phyloP scores from a whole-genome alignment of 441 rosid species.

The Metrosideros polymorpha region DNA sequence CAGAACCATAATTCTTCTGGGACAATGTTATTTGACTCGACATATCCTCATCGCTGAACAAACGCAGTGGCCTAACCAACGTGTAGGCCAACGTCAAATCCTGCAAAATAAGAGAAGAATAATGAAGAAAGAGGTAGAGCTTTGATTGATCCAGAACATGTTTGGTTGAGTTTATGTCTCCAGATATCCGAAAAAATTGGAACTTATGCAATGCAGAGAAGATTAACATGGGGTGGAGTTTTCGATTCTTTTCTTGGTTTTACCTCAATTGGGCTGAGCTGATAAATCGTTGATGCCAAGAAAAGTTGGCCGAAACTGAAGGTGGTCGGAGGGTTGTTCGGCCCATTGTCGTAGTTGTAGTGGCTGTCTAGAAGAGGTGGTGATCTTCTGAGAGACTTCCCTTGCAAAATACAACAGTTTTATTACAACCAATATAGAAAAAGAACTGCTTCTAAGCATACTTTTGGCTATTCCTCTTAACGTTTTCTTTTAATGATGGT shows the following conservation, averaged over 20 bases:
- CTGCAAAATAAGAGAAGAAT: neutral
- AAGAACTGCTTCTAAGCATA: neutral
- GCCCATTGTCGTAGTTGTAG: slow-evolving; percentile 25
- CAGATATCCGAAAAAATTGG: neutral
- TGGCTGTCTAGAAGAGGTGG: slow-evolving; percentile 23
- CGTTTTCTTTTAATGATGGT: neutral
- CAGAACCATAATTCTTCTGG: slow-evolving; percentile 23
- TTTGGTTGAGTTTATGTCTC: neutral
- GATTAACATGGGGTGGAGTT: neutral
- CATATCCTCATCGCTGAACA: slow-evolving; percentile 26
- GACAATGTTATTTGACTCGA: slow-evolving; percentile 23
- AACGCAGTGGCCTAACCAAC: slow-evolving; percentile 28
- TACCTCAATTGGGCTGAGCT: slow-evolving; percentile 47
- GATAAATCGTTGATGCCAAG: slow-evolving; percentile 18
- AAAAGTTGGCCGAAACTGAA: slow-evolving; percentile 26
- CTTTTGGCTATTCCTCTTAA: neutral
- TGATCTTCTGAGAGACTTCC: slow-evolving; percentile 5
- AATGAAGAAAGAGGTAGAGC: neutral
- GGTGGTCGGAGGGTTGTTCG: slow-evolving; percentile 27
- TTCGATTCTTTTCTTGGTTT: neutral
- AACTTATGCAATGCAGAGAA: neutral
- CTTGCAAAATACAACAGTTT: too few species aligned
- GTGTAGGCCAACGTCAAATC: slow-evolving; percentile 37
- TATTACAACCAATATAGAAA: too few species aligned
- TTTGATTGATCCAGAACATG: neutral